Percentiles rank a stretch among this genome's conserved stretches.
Conservation (phyloP, 2,329 filamentous ascomycete genomes). For the Penicillium sp. region DNA sequence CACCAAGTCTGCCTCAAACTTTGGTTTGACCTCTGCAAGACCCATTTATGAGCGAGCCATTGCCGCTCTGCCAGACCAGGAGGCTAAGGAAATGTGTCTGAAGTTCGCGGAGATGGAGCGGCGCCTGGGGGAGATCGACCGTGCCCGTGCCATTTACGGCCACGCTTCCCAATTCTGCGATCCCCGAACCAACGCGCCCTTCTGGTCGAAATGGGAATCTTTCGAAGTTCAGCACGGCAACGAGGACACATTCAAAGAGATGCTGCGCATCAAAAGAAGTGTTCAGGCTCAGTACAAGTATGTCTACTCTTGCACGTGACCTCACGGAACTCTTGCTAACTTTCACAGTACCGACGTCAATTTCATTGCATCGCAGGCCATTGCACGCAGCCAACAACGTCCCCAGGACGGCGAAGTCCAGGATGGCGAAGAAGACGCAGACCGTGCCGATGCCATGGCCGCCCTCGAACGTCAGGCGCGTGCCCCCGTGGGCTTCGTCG, state of each 20-base stretch:
- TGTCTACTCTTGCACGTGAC: slow-evolving; percentile 24
- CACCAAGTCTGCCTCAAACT: slow-evolving; percentile 96
- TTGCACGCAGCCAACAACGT: slow-evolving; percentile 71
- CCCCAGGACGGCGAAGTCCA: slow-evolving; percentile 36
- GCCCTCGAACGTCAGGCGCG: slow-evolving; percentile 83
- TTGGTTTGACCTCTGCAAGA: slow-evolving; percentile 88
- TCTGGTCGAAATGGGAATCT: slow-evolving; percentile 95
- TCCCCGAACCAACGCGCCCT: slow-evolving; percentile 80
- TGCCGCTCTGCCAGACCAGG: slow-evolving; percentile 83
- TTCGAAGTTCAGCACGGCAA: slow-evolving; percentile 98
- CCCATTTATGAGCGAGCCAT: slow-evolving; percentile 97
- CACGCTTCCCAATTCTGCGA: slow-evolving; percentile 98
- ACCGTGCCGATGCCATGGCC: slow-evolving; percentile 77
- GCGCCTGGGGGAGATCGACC: slow-evolving; percentile 86
- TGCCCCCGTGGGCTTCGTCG: slow-evolving; percentile 86
- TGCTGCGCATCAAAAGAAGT: slow-evolving; percentile 95
- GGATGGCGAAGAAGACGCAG: slow-evolving; percentile 45
- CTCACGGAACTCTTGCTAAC: slow-evolving; percentile 34
- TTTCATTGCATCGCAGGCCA: slow-evolving; percentile 93
- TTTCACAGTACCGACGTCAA: slow-evolving; percentile 78
- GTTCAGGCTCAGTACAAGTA: slow-evolving; percentile 96
- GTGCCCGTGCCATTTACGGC: slow-evolving; percentile 90
- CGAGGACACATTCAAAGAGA: slow-evolving; percentile 99
- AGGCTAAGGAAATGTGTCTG: slow-evolving; percentile 96
- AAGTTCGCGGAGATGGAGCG: slow-evolving; percentile 98